Base-by-base conservation (phyloP, 164 flowering plant species). In the Tinospora cordifolia region DNA sequence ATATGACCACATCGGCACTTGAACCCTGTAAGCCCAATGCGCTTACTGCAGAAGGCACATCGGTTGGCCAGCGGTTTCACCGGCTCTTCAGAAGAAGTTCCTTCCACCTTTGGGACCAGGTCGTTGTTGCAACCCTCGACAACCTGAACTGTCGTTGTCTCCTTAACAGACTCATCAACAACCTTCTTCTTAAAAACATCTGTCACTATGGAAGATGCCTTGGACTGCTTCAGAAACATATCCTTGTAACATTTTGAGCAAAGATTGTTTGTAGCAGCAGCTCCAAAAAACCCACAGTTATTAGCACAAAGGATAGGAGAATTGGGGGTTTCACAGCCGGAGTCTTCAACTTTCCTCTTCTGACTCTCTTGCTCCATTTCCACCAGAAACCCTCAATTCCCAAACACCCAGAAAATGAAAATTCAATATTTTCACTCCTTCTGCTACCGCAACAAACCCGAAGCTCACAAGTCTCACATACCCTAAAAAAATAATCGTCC, bases 231-330 rank as follows among this genome's bases (percentile, higher is more conserved):
- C 26, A 63, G 30, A 68, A 47, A 47, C 12, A 47, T 24, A 38
- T 74, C 76, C 57, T 44, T 74, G 64, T 74, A 68, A 38, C 76
- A 74, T 74, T 74, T 74, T 6, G 76, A 74, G 49, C 76, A 74
- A 62, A 74, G 51, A 51, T 74, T 74, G 47, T 63, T 68, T 68
- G 76, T 74, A 7, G 71, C 71, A 11, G 72, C 62, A 63, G 71
- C 21, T 44, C 76, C 76, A 38, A 47, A 74, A 38, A 74, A 74
- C 34, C 76, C 76, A 39, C 76, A 74, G 49, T 74, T 74, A 19
- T 74, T 74, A 1, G 63, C 68, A 51, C 76, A 74, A n/a, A 47
- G 68, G 27, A 47, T 49, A 7, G 67, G 67, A 67, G 62, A 65
- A 62, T 27, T 67, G 14, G 71, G 62, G 12, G 62, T n/a, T 39